A percentile compares a stretch with the other conserved stretches of the same genome.
phyloP scores from a whole-genome alignment of 306 rosid species.

The Calophaca sinica region DNA sequence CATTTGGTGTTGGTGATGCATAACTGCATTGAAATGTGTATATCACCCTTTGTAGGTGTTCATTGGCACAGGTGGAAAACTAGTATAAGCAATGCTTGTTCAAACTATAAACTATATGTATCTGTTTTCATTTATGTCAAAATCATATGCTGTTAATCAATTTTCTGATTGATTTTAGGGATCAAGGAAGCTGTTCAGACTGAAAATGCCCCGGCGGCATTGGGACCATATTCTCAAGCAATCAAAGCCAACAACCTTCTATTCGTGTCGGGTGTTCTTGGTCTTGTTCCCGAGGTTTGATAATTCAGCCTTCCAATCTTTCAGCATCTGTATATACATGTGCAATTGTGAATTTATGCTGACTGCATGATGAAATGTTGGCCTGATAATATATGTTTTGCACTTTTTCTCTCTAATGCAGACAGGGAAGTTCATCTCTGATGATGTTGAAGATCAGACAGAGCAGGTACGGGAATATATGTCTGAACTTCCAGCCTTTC shows the following conservation, averaged over 20 bases:
- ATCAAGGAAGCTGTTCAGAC: slow-evolving; percentile 82
- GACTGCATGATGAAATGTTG: not conserved
- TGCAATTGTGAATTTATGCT: slow-evolving; percentile 6
- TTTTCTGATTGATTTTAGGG: slow-evolving; percentile 51
- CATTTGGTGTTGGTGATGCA: not conserved
- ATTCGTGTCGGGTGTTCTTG: slow-evolving; percentile 90
- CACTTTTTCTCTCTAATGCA: slow-evolving; percentile 40
- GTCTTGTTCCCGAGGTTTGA: slow-evolving; percentile 89
- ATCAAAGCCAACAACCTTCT: slow-evolving; percentile 82
- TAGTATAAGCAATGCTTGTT: not conserved
- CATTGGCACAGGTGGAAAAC: slow-evolving; percentile 7
- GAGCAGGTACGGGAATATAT: slow-evolving; percentile 72
- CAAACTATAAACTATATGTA: too few species aligned
- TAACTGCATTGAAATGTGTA: slow-evolving; percentile 20
- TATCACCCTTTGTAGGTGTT: slow-evolving; percentile 3
- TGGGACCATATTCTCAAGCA: slow-evolving; percentile 98
- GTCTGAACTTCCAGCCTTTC: slow-evolving; percentile 12
- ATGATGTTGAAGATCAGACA: slow-evolving; percentile 84
- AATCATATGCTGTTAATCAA: slow-evolving; percentile 1
- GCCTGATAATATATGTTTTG: slow-evolving; percentile 32
- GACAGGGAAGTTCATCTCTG: slow-evolving; percentile 89
- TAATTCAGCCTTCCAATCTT: not conserved
- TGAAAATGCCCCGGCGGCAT: slow-evolving; percentile 93
- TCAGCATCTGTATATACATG: not conserved
- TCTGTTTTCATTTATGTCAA: not conserved